Evolutionary conservation across 345 rosid genomes (phyloP).

Genomic region (Eutrema yunnanense): DNA sequence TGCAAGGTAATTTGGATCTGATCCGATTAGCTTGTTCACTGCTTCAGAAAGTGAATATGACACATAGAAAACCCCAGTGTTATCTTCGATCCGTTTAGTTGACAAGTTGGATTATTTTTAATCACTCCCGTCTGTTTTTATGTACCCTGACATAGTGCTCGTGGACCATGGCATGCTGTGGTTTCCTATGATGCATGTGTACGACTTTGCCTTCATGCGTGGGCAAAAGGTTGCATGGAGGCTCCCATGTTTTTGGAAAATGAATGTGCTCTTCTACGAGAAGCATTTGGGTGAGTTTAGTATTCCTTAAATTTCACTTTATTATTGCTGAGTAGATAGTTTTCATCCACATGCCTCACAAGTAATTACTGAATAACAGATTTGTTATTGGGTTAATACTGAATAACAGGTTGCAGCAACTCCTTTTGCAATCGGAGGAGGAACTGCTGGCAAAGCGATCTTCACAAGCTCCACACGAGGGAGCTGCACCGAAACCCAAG

Average conservation of each 20-base stretch:
- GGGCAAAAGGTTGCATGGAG: slow-evolving; percentile 98
- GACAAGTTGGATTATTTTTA: neutral
- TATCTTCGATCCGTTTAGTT: neutral
- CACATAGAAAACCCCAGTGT: neutral
- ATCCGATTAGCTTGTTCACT: slow-evolving; percentile 1
- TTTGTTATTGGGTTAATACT: neutral
- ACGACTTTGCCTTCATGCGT: slow-evolving; percentile 94
- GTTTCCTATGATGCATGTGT: slow-evolving; percentile 97
- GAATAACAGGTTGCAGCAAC: slow-evolving; percentile 53
- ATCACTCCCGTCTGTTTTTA: slow-evolving; percentile 8
- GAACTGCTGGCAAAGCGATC: slow-evolving; percentile 66
- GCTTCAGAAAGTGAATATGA: neutral
- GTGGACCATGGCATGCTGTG: slow-evolving; percentile 97
- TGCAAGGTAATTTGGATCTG: slow-evolving; percentile 51
- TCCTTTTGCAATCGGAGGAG: slow-evolving; percentile 92
- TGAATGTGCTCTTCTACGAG: slow-evolving; percentile 85
- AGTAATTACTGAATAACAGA: neutral
- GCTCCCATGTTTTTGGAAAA: slow-evolving; percentile 94
- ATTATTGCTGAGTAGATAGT: neutral
- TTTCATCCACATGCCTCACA: slow-evolving; percentile 4
- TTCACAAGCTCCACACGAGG: slow-evolving; percentile 54
- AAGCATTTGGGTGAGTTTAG: slow-evolving; percentile 71
- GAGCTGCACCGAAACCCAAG: slow-evolving; percentile 67
- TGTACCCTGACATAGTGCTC: slow-evolving; percentile 48
- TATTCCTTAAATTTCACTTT: neutral